A percentile compares a stretch with the other conserved stretches of the same genome.
Evolutionary conservation across 139 green algal genomes (phyloP).

Genomic region (Parachlorella kessleri): DNA sequence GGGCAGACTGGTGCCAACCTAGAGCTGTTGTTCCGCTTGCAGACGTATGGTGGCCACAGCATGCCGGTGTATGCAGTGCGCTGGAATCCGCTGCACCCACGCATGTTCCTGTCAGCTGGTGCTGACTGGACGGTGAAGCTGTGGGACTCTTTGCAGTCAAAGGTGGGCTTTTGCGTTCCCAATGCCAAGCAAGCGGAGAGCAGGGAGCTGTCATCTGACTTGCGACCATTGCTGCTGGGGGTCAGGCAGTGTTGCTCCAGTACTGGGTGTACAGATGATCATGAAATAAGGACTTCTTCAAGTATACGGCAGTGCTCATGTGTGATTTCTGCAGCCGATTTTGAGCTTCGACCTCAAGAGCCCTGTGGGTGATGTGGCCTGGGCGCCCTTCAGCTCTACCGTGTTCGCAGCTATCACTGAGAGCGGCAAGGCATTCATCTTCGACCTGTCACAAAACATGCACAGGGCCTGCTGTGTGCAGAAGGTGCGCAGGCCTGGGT

Average conservation of each 20-base stretch:
- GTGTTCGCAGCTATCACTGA: slow-evolving; percentile 87
- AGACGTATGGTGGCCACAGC: slow-evolving; percentile 52
- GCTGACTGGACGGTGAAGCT: slow-evolving; percentile 93
- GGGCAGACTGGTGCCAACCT: too few relatives aligned
- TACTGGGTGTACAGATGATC: neutral
- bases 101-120: slow-evolving; percentile 85
- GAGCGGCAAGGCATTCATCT: slow-evolving; percentile 73
- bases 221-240: too few relatives aligned
- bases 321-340: slow-evolving; percentile 38
- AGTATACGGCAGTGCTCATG: neutral
- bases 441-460: slow-evolving; percentile 85
- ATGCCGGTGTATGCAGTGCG: slow-evolving; percentile 83
- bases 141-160: slow-evolving; percentile 47
- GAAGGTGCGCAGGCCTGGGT: too few relatives aligned
- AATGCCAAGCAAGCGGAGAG: too few relatives aligned
- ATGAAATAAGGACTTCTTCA: neutral
- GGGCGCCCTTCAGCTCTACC: slow-evolving; percentile 86
- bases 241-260: neutral
- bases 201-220: too few relatives aligned
- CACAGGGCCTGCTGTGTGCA: slow-evolving; percentile 85
- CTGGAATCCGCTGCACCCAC: slow-evolving; percentile 84
- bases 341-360: slow-evolving; percentile 73
- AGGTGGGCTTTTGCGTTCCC: slow-evolving; percentile 1
- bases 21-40: too few relatives aligned
- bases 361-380: slow-evolving; percentile 86